Evolutionary conservation across 192 early-diverging fungal genomes (phyloP), one percentile per base, ranked within the genome.

Genomic region (Linnemannia exigua): DNA sequence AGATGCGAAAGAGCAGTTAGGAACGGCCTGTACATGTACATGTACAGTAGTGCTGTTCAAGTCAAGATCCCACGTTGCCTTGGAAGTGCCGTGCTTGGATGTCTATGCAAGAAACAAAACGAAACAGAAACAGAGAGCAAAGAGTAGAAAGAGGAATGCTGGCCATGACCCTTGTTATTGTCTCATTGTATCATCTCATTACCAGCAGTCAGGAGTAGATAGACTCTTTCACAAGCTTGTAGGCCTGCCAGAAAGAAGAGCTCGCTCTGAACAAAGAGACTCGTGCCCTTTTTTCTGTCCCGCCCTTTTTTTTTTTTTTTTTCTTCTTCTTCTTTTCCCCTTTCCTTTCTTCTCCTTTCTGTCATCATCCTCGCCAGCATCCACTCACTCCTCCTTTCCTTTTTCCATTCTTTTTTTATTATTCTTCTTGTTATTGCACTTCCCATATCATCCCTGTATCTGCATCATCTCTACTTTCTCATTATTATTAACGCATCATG

Each of bases 401-500:
- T 16, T 47, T 41, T 36, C 31, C 50, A 20, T 72, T 44, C 9
- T 31, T 44, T 44, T 51, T 48, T 47, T 46, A 2, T 44, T 72
- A 6, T 31, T 44, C n/a, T n/a, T 31, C 41, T 51, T 44, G 1
- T 36, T 36, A 14, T n/a, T n/a, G n/a, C n/a, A 1, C 68, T 8
- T 20, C 8, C 37, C 14, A 20, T 69, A 15, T 6, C 36, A 44
- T 41, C 33, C 67, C 7, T 15, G 1, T 69, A 17, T 69, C 28
- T 67, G 66, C 61, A 9, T 38, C 36, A 48, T 58, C 52, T 74
- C 50, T 51, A 9, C 19, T 3, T 75, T 50, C 41, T 12, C 48
- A 19, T 37, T 48, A 14, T 67, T n/a, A n/a, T n/a, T n/a, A 25
- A 28, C 78, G 36, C 71, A 63, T 71, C 46, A 97, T 97, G 96